Conservation (phyloP, 805 yeast species). For the Candida insectalens region DNA sequence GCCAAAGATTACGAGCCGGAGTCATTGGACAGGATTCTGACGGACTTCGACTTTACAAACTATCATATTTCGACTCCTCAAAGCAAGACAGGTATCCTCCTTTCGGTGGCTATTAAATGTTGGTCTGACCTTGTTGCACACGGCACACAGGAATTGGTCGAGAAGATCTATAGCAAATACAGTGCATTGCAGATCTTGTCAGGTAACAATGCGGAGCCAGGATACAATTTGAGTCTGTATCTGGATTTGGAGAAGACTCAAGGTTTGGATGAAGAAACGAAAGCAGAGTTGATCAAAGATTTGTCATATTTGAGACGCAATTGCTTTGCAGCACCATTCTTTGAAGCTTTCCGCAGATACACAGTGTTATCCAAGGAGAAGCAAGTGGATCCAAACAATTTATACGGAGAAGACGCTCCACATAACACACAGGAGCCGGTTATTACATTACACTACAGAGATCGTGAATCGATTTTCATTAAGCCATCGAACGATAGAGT, state of each 20-base stretch:
- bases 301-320: slow-evolving; percentile 75
- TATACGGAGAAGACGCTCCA: slow-evolving; percentile 29
- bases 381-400: slow-evolving; percentile 29
- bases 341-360: slow-evolving; percentile 73
- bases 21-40: slow-evolving; percentile 73
- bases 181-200: slow-evolving; percentile 25
- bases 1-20: slow-evolving; percentile 36
- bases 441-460: slow-evolving; percentile 75
- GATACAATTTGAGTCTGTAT: slow-evolving; percentile 72
- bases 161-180: slow-evolving; percentile 37
- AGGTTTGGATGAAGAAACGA: slow-evolving; percentile 33
- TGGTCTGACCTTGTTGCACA: slow-evolving; percentile 64
- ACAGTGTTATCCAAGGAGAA: slow-evolving; percentile 45
- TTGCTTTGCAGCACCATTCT: slow-evolving; percentile 88
- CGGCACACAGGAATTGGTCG: slow-evolving; percentile 49
- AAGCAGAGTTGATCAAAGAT: slow-evolving; percentile 44
- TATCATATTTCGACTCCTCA: slow-evolving; percentile 89
- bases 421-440: slow-evolving; percentile 42
- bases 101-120: slow-evolving; percentile 68
- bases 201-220: slow-evolving; percentile 46
- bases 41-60: slow-evolving; percentile 94
- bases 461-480: slow-evolving; percentile 83
- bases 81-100: slow-evolving; percentile 49
- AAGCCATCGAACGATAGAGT: slow-evolving; percentile 93
- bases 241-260: slow-evolving; percentile 37